Evolutionary conservation across 768 basidiomycete species (phyloP).

Genomic region (Tulasnella sp.): DNA sequence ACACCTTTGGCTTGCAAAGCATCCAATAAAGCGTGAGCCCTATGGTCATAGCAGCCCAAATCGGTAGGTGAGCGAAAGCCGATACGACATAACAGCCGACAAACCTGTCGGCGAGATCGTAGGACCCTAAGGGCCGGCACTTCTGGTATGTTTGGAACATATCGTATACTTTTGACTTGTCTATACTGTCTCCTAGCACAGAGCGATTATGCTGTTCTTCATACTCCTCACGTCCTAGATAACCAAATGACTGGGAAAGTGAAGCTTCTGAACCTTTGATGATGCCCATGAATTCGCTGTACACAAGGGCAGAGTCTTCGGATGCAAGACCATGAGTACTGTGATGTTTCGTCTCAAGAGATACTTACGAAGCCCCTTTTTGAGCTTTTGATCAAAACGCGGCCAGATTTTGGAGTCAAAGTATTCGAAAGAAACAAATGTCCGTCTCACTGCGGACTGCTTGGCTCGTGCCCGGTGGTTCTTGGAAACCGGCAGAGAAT

Average conservation of each 20-base stretch:
- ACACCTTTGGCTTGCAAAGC: background rate
- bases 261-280: constrained; percentile 58
- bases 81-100: background rate
- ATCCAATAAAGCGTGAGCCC: constrained; percentile 2
- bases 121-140: background rate
- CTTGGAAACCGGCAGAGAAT: background rate
- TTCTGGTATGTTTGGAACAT: background rate
- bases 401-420: constrained; percentile 19
- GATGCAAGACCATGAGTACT: background rate
- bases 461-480: background rate
- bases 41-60: background rate
- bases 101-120: background rate
- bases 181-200: background rate
- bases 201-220: constrained; percentile 41
- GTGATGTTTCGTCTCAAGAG: too few species aligned
- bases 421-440: constrained; percentile 17
- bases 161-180: background rate
- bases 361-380: constrained; percentile 8
- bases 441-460: background rate
- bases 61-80: background rate
- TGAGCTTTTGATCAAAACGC: constrained; percentile 17
- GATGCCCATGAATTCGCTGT: constrained; percentile 29
- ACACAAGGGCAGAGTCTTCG: constrained; percentile 26
- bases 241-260: constrained; percentile 39
- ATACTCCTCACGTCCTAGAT: constrained; percentile 49